A percentile compares a stretch with the other conserved stretches of the same genome.
phyloP scores from a whole-genome alignment of 805 yeast genomes.

The Kuraishia borneana region DNA sequence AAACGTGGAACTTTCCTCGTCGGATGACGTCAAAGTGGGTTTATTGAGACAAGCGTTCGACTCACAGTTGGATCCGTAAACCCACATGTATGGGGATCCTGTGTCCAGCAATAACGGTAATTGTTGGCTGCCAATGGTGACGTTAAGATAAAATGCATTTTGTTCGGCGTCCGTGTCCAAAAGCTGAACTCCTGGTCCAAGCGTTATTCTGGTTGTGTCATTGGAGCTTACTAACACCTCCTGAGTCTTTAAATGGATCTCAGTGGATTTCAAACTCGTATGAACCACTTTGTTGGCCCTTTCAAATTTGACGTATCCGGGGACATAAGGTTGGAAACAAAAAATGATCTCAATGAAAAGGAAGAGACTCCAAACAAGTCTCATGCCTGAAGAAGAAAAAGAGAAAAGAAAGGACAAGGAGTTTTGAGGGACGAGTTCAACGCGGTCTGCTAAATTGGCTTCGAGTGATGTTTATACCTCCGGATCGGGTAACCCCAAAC shows the following conservation, averaged over 20 bases:
- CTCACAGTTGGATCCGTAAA: constrained; percentile 40
- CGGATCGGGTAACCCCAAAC: too few species aligned
- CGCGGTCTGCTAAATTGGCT: too few species aligned
- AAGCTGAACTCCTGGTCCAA: constrained; percentile 15
- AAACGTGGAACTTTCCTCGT: constrained; percentile 18
- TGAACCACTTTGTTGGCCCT: too few species aligned
- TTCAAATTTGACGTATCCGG: too few species aligned
- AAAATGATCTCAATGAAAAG: too few species aligned
- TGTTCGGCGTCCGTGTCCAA: constrained; percentile 13
- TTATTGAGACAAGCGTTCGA: constrained; percentile 28
- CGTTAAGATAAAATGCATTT: constrained; percentile 26
- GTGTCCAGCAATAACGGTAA: constrained; percentile 52
- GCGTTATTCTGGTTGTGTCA: neutral
- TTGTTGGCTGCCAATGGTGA: constrained; percentile 25
- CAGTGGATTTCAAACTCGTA: too few species aligned
- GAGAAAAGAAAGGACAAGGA: too few species aligned
- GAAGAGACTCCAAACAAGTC: too few species aligned
- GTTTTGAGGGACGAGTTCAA: too few species aligned
- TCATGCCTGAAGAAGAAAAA: too few species aligned
- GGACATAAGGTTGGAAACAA: neutral
- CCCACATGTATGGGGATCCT: constrained; percentile 56
- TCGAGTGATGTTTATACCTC: too few species aligned
- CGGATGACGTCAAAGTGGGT: constrained; percentile 17
- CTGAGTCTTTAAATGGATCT: too few species aligned
- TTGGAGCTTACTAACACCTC: neutral